These are phyloP conservation scores for Curvularia spicifera DNA, from an alignment of 2,329 filamentous ascomycete genomes.

Conservation along the genomic window DNA sequence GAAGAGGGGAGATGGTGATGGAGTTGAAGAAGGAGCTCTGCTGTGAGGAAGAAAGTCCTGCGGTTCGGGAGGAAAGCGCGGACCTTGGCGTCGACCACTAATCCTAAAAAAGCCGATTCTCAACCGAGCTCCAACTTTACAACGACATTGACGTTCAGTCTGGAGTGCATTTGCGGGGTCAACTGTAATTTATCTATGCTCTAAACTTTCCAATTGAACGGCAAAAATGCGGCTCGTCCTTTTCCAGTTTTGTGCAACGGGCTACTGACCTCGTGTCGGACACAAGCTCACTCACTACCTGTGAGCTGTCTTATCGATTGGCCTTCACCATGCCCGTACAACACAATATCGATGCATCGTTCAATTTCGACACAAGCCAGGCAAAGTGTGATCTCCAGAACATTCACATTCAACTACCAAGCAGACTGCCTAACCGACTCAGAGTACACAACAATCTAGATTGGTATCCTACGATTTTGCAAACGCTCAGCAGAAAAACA, in stretches of 20 bases:
- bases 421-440: too few relatives aligned
- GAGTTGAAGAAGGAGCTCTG: conserved; percentile 45
- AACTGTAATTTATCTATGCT: accelerated
- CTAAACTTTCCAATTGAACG: neutral
- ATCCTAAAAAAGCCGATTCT: conserved; percentile 26
- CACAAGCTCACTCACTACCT: too few relatives aligned
- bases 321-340: too few relatives aligned
- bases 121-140: conserved; percentile 16
- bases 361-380: too few relatives aligned
- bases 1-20: conserved; percentile 51
- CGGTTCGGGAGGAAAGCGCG: conserved; percentile 42
- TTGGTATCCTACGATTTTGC: conserved; percentile 17
- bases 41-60: conserved; percentile 38
- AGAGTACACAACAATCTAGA: conserved; percentile 4
- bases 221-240: too few relatives aligned
- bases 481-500: conserved; percentile 3
- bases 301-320: too few relatives aligned
- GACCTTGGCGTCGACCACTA: conserved; percentile 29
- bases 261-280: too few relatives aligned
- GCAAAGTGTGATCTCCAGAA: too few relatives aligned
- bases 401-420: too few relatives aligned
- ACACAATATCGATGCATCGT: too few relatives aligned
- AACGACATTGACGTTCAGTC: neutral
- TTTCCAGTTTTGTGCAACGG: too few relatives aligned
- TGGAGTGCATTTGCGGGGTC: neutral